Conservation (phyloP, 1,284 basidiomycete species). For the Gymnopus androsaceus region DNA sequence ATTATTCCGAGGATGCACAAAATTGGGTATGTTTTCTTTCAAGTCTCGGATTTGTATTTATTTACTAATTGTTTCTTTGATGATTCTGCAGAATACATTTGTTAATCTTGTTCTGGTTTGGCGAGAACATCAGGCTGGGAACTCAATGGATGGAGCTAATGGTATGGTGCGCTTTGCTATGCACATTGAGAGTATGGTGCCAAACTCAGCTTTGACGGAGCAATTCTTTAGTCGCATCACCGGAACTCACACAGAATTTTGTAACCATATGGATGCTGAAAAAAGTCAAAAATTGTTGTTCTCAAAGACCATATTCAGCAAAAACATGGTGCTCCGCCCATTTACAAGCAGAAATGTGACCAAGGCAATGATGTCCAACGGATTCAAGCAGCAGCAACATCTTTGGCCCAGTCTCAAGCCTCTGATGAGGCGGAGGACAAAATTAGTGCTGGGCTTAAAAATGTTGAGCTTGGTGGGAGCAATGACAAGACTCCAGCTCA, state of each 20-base stretch:
- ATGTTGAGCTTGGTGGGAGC: too few species aligned
- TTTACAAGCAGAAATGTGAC: not conserved
- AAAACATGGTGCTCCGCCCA: not conserved
- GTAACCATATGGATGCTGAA: conserved; percentile 16
- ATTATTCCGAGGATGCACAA: not conserved
- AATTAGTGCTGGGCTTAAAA: too few species aligned
- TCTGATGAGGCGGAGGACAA: too few species aligned
- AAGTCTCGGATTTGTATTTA: not conserved
- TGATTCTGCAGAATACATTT: not conserved
- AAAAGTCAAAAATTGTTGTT: conserved; percentile 17
- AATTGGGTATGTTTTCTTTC: not conserved
- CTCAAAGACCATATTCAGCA: not conserved
- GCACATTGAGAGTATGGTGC: conserved; percentile 21
- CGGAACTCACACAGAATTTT: conserved; percentile 20
- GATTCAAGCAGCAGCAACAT: too few species aligned
- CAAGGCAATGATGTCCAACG: too few species aligned
- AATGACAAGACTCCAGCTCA: too few species aligned
- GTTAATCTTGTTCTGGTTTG: conserved; percentile 10
- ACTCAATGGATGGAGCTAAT: not conserved
- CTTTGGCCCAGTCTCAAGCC: too few species aligned
- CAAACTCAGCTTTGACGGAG: conserved; percentile 25
- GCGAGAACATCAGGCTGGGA: not conserved
- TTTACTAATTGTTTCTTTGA: not conserved
- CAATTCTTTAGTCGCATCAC: conserved; percentile 24
- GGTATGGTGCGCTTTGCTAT: conserved; percentile 21